Conservation (phyloP, 2,329 filamentous ascomycete genomes). For the Alternaria arborescens region DNA sequence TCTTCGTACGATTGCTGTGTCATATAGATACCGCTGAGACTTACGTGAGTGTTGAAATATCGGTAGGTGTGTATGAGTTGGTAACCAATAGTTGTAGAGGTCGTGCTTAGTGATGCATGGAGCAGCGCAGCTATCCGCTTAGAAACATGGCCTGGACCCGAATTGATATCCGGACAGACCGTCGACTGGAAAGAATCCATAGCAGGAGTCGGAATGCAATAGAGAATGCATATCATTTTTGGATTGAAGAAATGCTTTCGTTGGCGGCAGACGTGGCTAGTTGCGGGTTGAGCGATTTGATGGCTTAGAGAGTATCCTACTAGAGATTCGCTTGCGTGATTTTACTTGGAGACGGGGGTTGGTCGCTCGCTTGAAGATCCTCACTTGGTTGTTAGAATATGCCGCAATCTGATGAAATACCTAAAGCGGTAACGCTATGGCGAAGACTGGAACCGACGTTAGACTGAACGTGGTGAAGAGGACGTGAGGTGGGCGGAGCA, state of each 20-base stretch:
- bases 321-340: constrained; percentile 23
- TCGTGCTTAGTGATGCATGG: constrained; percentile 25
- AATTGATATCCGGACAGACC: background rate
- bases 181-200: background rate
- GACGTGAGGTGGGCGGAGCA: constrained; percentile 11
- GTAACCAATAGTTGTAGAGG: constrained; percentile 2
- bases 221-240: background rate
- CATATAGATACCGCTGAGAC: background rate
- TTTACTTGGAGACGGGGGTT: constrained; percentile 18
- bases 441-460: constrained; percentile 3
- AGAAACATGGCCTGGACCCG: constrained; percentile 11
- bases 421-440: background rate
- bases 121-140: constrained; percentile 16
- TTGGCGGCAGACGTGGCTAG: constrained; percentile 15
- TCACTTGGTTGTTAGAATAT: background rate
- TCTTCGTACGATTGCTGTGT: background rate
- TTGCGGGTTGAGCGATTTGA: constrained; percentile 1
- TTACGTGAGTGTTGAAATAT: background rate
- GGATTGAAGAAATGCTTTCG: background rate
- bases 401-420: background rate
- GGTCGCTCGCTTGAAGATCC: constrained; percentile 2
- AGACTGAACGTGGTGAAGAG: background rate
- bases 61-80: background rate
- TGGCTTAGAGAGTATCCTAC: constrained; percentile 18
- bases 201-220: background rate